Conservation (phyloP, 2,329 filamentous ascomycete species). For the Geosmithia morbida region DNA sequence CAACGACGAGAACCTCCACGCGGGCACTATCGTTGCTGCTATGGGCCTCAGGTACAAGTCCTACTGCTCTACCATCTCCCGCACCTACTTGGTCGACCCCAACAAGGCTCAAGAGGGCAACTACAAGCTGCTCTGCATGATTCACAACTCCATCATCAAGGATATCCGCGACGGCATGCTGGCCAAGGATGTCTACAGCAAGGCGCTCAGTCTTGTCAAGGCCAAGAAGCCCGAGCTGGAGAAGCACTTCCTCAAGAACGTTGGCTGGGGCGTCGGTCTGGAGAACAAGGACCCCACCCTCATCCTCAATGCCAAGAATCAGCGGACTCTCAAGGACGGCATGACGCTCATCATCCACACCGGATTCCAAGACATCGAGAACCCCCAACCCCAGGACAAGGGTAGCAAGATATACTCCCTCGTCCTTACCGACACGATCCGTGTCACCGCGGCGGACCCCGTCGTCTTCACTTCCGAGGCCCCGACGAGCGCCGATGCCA, state of each 20-base stretch:
- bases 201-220: constrained; percentile 66
- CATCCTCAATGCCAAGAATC: constrained; percentile 76
- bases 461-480: constrained; percentile 91
- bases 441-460: constrained; percentile 64
- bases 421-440: constrained; percentile 83
- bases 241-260: constrained; percentile 85
- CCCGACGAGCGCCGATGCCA: constrained; percentile 79
- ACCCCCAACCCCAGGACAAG: constrained; percentile 77
- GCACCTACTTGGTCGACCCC: constrained; percentile 92
- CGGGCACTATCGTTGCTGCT: constrained; percentile 85
- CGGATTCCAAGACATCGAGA: constrained; percentile 79
- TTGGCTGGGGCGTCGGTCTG: constrained; percentile 84
- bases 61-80: constrained; percentile 82
- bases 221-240: constrained; percentile 91
- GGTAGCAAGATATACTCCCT: constrained; percentile 81
- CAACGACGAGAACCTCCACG: constrained; percentile 70
- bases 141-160: constrained; percentile 84
- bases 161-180: constrained; percentile 75
- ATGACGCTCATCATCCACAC: constrained; percentile 93
- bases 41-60: constrained; percentile 92
- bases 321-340: constrained; percentile 72
- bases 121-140: constrained; percentile 73
- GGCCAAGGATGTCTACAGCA: constrained; percentile 84
- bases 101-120: constrained; percentile 91
- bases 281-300: constrained; percentile 79